Evolutionary conservation across 2,329 filamentous ascomycete genomes (phyloP), one percentile per base, ranked within the genome.

Genomic region (Fusarium azukiicola): DNA sequence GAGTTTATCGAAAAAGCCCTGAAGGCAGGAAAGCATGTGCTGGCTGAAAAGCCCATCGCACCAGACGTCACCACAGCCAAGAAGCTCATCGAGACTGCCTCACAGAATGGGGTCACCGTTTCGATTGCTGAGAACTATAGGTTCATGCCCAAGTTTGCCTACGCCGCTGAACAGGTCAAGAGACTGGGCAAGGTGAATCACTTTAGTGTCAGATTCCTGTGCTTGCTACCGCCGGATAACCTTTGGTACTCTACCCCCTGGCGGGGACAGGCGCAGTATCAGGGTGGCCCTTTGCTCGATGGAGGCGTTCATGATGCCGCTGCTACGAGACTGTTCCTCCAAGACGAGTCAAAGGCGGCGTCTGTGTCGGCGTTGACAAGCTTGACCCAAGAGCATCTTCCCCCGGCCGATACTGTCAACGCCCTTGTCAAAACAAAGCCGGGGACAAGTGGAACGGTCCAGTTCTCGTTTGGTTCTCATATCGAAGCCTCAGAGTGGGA

Each of bases 261-360:
- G 67, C 7, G 49, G n/a, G 19, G 67, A 36, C 40, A 54, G 7
- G 38, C 67, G 13, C 49, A 44, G 32, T 42, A 69, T 10, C 49
- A 69, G 16, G 61, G 67, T 3, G 49, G 67, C 3, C 36, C 49
- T 19, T 9, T 69, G 5, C 67, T 69, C 10, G 67, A 56, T 13
- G 67, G 67, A 13, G 67, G 67, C 21, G 49, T 69, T 17, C 47
- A 69, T 21, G 56, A 69, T 27, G 67, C 67, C 4, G 47, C 47
- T 36, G 47, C 67, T 6, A 69, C 67, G 3, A 50, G 67, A 7
- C 14, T 69, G n/a, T 56, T 69, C 12, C 67, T 69, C 13, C 49
- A 69, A 17, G n/a, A n/a, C 9, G 67, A 69, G 14, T 54, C 67
- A 44, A 42, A n/a, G 2, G 67, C 49, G 21, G 23, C 50, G 3